Base-by-base conservation (phyloP, 2,329 filamentous ascomycete species). In the Calonectria pauciramosa region DNA sequence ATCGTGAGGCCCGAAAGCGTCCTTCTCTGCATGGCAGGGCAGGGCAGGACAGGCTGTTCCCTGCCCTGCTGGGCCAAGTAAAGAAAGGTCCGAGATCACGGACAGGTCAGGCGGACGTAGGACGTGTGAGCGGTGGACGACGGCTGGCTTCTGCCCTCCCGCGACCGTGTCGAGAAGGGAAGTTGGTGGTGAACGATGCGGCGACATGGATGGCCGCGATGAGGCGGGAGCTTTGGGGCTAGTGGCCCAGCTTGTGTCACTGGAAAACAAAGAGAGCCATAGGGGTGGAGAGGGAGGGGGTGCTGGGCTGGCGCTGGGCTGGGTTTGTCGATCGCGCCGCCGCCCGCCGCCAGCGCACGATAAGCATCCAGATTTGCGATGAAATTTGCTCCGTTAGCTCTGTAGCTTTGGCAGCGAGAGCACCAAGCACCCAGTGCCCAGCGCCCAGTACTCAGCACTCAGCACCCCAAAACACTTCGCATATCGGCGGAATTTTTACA, bases 191-290 rank as follows among this genome's bases (percentile, higher is more conserved):
- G 56, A 23, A 63, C 56, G 56, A 63, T 63, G 56, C 56, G 56
- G 34, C 56, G 56, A 26, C 56, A 63, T 63, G 56, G 56, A 63
- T 63, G n/a, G 36, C 34, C 56, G 56, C 36, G 36, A 41, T 63
- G 56, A 63, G 56, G 56, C 56, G 56, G 56, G 56, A 63, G 56
- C 56, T 63, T 63, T 18, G 56, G 56, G 56, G 36, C 56, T 63
- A 63, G 56, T 38, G 56, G 56, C 56, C 56, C 56, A 63, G 56
- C 56, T 41, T 63, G 56, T 63, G 56, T 63, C 56, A 63, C 56
- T 38, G 9, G 9, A 47, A 47, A n/a, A n/a, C n/a, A n/a, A 23
- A n/a, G n/a, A 14, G 14, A n/a, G 20, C 41, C 20, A n/a, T n/a
- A n/a, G 10, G 44, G n/a, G 44, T 20, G n/a, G 44, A 23, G 44